Percentiles rank a stretch among this genome's conserved stretches.
Conservation (phyloP, 2,329 filamentous ascomycete genomes). For the Orbilia javanica region DNA sequence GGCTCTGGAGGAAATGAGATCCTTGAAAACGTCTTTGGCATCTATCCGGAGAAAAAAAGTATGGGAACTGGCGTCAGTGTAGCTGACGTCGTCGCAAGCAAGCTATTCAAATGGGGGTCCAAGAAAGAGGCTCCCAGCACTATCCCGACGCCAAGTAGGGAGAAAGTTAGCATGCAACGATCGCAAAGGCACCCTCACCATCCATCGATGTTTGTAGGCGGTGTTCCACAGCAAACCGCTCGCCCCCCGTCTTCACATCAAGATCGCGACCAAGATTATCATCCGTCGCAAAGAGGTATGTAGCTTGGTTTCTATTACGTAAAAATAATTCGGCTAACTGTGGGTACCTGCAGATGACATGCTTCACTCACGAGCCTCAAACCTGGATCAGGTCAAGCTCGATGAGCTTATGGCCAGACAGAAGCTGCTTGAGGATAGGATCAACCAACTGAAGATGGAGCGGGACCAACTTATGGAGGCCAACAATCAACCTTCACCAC, state of each 20-base stretch:
- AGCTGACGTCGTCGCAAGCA: slow-evolving; percentile 54
- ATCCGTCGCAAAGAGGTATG: slow-evolving; percentile 56
- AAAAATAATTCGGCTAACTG: slow-evolving; percentile 36
- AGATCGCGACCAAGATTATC: slow-evolving; percentile 36
- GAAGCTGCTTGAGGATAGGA: slow-evolving; percentile 51
- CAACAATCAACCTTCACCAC: slow-evolving; percentile 18
- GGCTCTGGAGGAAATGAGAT: slow-evolving; percentile 42
- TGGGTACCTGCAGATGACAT: slow-evolving; percentile 44
- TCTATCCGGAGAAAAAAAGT: slow-evolving; percentile 57
- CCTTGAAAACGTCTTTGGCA: slow-evolving; percentile 56
- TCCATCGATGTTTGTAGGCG: slow-evolving; percentile 44
- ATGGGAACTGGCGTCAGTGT: slow-evolving; percentile 57
- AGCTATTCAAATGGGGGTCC: slow-evolving; percentile 57
- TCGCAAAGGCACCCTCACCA: slow-evolving; percentile 31
- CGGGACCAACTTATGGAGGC: slow-evolving; percentile 53
- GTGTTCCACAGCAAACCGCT: slow-evolving; percentile 21
- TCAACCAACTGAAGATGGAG: slow-evolving; percentile 54
- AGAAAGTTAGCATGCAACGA: slow-evolving; percentile 17
- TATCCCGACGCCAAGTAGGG: slow-evolving; percentile 49
- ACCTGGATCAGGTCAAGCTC: slow-evolving; percentile 51
- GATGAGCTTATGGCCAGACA: slow-evolving; percentile 55
- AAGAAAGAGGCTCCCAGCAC: slow-evolving; percentile 55
- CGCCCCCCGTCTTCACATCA: slow-evolving; percentile 36
- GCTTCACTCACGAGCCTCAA: slow-evolving; percentile 50
- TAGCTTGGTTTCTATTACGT: slow-evolving; percentile 34